phyloP scores from a whole-genome alignment of 2,329 filamentous ascomycete species.

The Phialophora macrospora region DNA sequence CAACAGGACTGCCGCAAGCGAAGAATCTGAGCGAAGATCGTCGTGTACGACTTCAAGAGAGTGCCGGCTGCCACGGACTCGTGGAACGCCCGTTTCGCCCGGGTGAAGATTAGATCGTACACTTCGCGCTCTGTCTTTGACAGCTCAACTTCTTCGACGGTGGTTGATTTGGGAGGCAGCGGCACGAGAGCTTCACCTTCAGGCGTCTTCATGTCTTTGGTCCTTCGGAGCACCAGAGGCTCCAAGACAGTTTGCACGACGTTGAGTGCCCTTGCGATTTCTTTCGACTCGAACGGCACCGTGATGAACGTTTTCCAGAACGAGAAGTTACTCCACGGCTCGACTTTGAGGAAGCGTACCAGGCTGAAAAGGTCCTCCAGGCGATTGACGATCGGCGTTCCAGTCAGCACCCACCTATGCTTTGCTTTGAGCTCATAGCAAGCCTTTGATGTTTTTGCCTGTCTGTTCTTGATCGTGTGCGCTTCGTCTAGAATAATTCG shows the following conservation, averaged over 20 bases:
- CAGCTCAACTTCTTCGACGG: constrained; percentile 86
- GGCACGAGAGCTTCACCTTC: constrained; percentile 80
- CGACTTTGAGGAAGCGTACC: constrained; percentile 88
- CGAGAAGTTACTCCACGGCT: constrained; percentile 98
- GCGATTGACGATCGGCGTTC: constrained; percentile 95
- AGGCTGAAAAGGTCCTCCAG: constrained; percentile 93
- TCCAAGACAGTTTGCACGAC: constrained; percentile 97
- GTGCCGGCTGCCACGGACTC: constrained; percentile 90
- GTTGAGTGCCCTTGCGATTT: constrained; percentile 90
- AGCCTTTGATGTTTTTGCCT: constrained; percentile 91
- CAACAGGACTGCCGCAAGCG: constrained; percentile 92
- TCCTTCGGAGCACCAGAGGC: constrained; percentile 89
- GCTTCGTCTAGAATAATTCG: constrained; percentile 94
- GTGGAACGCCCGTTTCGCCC: constrained; percentile 81
- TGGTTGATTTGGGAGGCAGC: constrained; percentile 77
- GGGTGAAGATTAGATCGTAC: constrained; percentile 85
- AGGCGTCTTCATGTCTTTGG: constrained; percentile 98
- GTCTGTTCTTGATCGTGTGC: constrained; percentile 86
- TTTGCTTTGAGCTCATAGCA: constrained; percentile 86
- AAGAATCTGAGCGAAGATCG: constrained; percentile 95
- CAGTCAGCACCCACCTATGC: constrained; percentile 92
- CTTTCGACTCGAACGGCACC: constrained; percentile 91
- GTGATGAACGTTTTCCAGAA: constrained; percentile 99
- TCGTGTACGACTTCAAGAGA: constrained; percentile 92
- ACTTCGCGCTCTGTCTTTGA: constrained; percentile 84